A percentile compares a stretch with the other conserved stretches of the same genome.
Conservation (phyloP, 495 filamentous ascomycete species). For the Acidomyces sp. region DNA sequence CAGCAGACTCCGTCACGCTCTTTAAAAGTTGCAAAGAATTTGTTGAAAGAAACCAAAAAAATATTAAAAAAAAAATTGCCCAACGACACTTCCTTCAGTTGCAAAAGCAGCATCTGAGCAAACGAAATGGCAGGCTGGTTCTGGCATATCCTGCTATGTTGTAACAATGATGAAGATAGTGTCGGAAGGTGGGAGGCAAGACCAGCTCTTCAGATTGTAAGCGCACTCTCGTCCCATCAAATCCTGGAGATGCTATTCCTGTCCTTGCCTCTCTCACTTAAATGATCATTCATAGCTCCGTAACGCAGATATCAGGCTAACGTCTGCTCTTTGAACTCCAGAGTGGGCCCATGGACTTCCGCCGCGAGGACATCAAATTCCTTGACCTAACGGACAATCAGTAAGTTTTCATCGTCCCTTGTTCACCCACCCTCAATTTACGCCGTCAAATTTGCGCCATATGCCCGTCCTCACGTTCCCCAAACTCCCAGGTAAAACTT, state of each 20-base stretch:
- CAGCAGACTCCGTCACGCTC: too few relatives aligned
- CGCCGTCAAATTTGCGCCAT: too few relatives aligned
- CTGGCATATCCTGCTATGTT: slow-evolving; percentile 16
- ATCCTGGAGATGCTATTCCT: slow-evolving; percentile 11
- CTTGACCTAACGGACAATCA: slow-evolving; percentile 22
- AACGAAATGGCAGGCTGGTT: slow-evolving; percentile 16
- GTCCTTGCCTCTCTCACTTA: slow-evolving; percentile 3
- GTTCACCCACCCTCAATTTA: background rate
- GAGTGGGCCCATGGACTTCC: slow-evolving; percentile 26
- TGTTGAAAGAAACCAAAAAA: too few relatives aligned
- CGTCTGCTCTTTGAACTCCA: slow-evolving; percentile 3
- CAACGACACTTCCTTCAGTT: too few relatives aligned
- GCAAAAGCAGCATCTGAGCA: too few relatives aligned
- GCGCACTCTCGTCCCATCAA: background rate
- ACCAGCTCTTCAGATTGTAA: slow-evolving; percentile 15
- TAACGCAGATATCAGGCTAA: background rate
- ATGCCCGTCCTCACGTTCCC: too few relatives aligned
- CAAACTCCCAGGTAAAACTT: too few relatives aligned
- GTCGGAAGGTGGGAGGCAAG: slow-evolving; percentile 14
- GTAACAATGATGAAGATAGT: slow-evolving; percentile 14
- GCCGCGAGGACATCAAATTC: slow-evolving; percentile 22
- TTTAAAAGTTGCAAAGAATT: too few relatives aligned
- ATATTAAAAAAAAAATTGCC: too few relatives aligned
- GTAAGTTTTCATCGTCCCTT: slow-evolving; percentile 18
- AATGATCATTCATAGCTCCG: too few relatives aligned